Evolutionary conservation across 805 yeast species (phyloP).

Genomic region (Komagataella mondaviorum): DNA sequence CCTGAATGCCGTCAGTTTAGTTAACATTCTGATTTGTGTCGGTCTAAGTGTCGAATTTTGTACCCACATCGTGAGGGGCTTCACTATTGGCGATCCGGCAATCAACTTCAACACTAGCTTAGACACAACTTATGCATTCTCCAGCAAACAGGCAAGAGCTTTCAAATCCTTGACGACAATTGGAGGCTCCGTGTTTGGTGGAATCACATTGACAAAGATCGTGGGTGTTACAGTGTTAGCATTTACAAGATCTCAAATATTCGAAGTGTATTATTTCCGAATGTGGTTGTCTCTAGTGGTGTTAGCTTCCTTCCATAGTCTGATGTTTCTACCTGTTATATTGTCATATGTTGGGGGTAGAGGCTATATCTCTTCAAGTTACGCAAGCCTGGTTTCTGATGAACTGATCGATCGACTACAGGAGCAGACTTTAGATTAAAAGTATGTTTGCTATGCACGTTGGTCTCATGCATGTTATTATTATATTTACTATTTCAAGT

Average conservation of each 20-base stretch:
- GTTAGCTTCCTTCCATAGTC: constrained; percentile 67
- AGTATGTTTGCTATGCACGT: neutral
- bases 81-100: constrained; percentile 27
- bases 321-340: constrained; percentile 66
- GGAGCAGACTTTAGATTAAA: neutral
- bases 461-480: neutral
- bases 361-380: constrained; percentile 21
- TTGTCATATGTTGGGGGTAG: constrained; percentile 52
- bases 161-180: constrained; percentile 56
- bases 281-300: constrained; percentile 84
- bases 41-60: constrained; percentile 94
- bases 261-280: constrained; percentile 82
- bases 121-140: constrained; percentile 1
- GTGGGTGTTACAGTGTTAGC: constrained; percentile 82
- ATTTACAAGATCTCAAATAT: constrained; percentile 76
- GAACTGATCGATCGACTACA: neutral
- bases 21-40: constrained; percentile 81
- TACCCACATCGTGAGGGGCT: constrained; percentile 74
- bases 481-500: neutral
- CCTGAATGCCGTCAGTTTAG: constrained; percentile 80
- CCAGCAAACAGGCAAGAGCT: constrained; percentile 19
- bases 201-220: constrained; percentile 80
- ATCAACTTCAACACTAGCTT: constrained; percentile 1
- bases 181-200: constrained; percentile 87
- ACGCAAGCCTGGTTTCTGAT: neutral